phyloP scores from a whole-genome alignment of 2,329 filamentous ascomycete species.

The Fusarium begoniae region DNA sequence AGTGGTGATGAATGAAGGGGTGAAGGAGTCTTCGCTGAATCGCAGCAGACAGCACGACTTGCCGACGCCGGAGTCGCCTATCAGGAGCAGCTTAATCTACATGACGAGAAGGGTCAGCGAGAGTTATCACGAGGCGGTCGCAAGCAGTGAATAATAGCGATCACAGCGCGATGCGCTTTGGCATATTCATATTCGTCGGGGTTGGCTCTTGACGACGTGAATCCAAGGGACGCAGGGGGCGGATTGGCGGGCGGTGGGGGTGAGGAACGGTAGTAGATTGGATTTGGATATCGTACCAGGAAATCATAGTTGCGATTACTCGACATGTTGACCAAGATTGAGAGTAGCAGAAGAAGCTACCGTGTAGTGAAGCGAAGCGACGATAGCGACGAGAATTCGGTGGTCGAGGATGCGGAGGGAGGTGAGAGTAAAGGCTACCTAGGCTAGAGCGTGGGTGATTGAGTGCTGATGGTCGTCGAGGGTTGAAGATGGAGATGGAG shows the following conservation, averaged over 20 bases:
- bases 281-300: constrained; percentile 70
- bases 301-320: constrained; percentile 99
- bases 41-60: constrained; percentile 97
- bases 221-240: constrained; percentile 23
- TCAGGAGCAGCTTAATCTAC: constrained; percentile 95
- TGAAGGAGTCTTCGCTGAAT: constrained; percentile 98
- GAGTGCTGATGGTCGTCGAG: constrained; percentile 29
- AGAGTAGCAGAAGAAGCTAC: constrained; percentile 28
- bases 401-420: constrained; percentile 16
- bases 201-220: neutral
- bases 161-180: neutral
- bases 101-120: constrained; percentile 25
- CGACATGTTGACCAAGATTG: constrained; percentile 73
- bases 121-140: neutral
- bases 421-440: neutral
- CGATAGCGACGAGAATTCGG: constrained; percentile 16
- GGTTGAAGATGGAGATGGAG: constrained; percentile 33
- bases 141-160: neutral
- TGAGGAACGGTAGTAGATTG: constrained; percentile 15
- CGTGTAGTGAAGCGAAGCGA: constrained; percentile 17
- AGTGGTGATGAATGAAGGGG: constrained; percentile 96
- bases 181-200: constrained; percentile 1
- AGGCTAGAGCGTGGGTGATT: constrained; percentile 1
- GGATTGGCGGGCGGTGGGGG: constrained; percentile 32
- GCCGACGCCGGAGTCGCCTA: constrained; percentile 95